These are phyloP conservation scores for Peronospora tabacina DNA, from an alignment of 352 stramenopile genomes.

Conservation along the genomic window DNA sequence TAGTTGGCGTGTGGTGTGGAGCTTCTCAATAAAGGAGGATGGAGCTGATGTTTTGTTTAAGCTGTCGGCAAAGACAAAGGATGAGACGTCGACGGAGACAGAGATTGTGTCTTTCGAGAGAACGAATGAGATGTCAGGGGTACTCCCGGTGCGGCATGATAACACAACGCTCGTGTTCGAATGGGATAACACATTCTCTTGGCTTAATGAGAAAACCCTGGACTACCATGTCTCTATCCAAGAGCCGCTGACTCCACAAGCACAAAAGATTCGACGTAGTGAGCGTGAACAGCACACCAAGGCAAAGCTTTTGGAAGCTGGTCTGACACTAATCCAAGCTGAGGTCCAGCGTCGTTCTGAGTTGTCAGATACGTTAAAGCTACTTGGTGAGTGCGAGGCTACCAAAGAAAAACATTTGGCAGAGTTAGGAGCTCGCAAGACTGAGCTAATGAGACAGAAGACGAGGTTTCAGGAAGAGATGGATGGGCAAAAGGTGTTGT, in stretches of 20 bases:
- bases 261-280: conserved; percentile 30
- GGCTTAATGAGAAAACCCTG: conserved; percentile 79
- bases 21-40: conserved; percentile 66
- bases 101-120: conserved; percentile 37
- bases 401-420: conserved; percentile 32
- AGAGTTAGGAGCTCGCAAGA: conserved; percentile 27
- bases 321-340: conserved; percentile 26
- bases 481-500: conserved; percentile 41
- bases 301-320: conserved; percentile 25
- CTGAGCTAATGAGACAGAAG: conserved; percentile 33
- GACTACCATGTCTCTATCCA: conserved; percentile 78
- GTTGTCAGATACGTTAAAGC: conserved; percentile 30
- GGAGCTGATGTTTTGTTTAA: conserved; percentile 53
- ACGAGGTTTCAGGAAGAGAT: conserved; percentile 44
- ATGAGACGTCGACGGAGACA: conserved; percentile 18
- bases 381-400: conserved; percentile 30
- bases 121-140: conserved; percentile 46
- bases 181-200: conserved; percentile 83
- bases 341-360: conserved; percentile 32
- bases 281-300: conserved; percentile 23
- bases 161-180: conserved; percentile 50
- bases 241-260: conserved; percentile 39
- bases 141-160: conserved; percentile 35
- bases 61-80: conserved; percentile 17
- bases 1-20: conserved; percentile 71